Base-by-base conservation (phyloP, 1,284 basidiomycete species). In the Marasmius sp. region DNA sequence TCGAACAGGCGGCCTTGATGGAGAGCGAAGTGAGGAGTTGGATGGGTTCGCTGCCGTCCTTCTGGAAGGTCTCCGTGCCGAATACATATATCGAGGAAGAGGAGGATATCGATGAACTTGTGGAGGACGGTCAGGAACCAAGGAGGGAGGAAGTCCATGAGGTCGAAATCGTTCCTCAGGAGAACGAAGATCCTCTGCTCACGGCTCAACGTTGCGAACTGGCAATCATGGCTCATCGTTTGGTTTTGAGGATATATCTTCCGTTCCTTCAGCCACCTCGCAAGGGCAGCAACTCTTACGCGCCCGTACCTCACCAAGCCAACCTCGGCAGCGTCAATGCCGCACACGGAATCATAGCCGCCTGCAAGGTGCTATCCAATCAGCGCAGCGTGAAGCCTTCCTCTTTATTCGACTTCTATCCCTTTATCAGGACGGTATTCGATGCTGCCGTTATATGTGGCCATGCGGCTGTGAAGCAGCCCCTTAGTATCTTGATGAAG, bases 241-340 rank as follows among this genome's bases (percentile, higher is more conserved):
- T 89, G 55, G 77, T 89, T 60, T 74, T 91, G 65, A 85, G 84
- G 71, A 75, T 85, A 9, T 91, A 88, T 70, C 70, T 86, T n/a
- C 89, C 89, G 0, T 89, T 90, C 72, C 70, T 89, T 59, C 81
- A 75, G 12, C 73, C 9, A 10, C 45, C 27, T 27, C 27, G 27
- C 27, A 27, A 27, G 27, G 27, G 27, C 27, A 27, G 67, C 65
- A 69, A 67, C 61, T 51, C 64, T 65, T 55, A 59, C 61, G 68
- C 61, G 59, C 69, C 57, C 67, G 61, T 66, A 16, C 70, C 71
- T 12, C 77, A 82, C 63, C 82, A 83, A 61, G 86, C 86, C 1
- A 79, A 80, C 8, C 76, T 85, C 20, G 83, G 84, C 6, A 80
- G 81, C 37, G 76, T 88, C 54, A 82, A 81, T 60, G 88, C 88